Conservation (phyloP, 2,329 filamentous ascomycete genomes). For the Tolypocladium pustulatum region DNA sequence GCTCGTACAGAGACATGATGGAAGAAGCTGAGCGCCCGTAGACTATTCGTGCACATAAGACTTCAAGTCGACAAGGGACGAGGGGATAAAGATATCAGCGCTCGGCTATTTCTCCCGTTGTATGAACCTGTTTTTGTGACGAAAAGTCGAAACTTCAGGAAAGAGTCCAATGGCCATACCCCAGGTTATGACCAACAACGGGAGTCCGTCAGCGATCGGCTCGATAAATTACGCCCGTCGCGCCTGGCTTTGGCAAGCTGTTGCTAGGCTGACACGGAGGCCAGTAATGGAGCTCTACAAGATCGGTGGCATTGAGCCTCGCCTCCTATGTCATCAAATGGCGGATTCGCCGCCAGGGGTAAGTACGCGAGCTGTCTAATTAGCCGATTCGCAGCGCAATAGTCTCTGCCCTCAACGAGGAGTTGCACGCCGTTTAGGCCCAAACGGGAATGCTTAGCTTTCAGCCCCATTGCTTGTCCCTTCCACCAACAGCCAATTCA, state of each 20-base stretch:
- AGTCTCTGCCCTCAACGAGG: not conserved
- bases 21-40: not conserved
- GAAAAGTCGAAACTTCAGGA: too few relatives aligned
- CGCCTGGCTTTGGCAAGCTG: not conserved
- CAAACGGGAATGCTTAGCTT: not conserved
- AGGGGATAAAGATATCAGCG: not conserved
- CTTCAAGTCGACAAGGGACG: not conserved
- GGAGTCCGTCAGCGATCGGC: not conserved
- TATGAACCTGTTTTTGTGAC: not conserved
- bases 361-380: not conserved
- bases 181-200: not conserved
- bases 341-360: not conserved
- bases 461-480: not conserved
- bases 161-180: not conserved
- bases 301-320: not conserved
- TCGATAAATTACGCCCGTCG: not conserved
- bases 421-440: not conserved
- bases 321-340: not conserved
- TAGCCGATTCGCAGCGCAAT: not conserved
- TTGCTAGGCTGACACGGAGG: not conserved
- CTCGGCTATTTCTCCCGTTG: not conserved
- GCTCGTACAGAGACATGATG: conserved; percentile 8
- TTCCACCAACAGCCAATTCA: not conserved
- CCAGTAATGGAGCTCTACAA: not conserved
- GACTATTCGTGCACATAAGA: not conserved